Base-by-base conservation (phyloP, 2,329 filamentous ascomycete genomes). In the Pochonia chlamydosporia region DNA sequence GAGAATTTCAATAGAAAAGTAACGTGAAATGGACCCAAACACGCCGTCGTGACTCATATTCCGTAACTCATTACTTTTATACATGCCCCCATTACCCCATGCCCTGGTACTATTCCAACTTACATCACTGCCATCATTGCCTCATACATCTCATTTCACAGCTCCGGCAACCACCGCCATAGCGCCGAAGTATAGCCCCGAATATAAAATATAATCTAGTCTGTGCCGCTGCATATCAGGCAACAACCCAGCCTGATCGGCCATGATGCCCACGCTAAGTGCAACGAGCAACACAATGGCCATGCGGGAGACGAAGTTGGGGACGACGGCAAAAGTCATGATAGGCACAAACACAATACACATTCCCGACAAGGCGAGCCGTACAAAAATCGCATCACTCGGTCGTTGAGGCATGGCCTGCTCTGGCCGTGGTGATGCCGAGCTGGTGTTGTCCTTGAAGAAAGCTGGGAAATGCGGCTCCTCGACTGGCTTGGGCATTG, bases 251-350 rank as follows among this genome's bases (percentile, higher is more conserved):
- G 61, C 60, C 47, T 64, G 59, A 14, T 61, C 43, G 16, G 63
- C 50, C 14, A 54, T 56, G n/a, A 52, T 56, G 5, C 63, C 59
- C 7, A 75, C 68, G 2, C 74, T 70, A 1, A 71, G 63, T 0
- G 71, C 75, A 0, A 80, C 73, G 0, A 84, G 65, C 4, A 74
- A 55, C 2, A 81, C 74, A 3, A 85, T 72, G 0, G 74, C 73
- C 52, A 84, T 70, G n/a, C 81, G 72, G 2, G 75, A 78, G 0
- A 75, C 58, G 50, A 83, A 80, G 5, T 74, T 72, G 0, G 74
- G 70, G 18, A 85, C 76, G 20, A 81, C 68, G 5, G 72, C 62
- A 56, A 85, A 85, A 1, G 77, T 72, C 8, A 84, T 56, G 1
- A 84, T 67, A 0, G 82, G 81, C 1, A 81, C 63, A 5, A 84